These are phyloP conservation scores for Daedalea quercina DNA, from an alignment of 768 basidiomycete genomes.

Conservation along the genomic window DNA sequence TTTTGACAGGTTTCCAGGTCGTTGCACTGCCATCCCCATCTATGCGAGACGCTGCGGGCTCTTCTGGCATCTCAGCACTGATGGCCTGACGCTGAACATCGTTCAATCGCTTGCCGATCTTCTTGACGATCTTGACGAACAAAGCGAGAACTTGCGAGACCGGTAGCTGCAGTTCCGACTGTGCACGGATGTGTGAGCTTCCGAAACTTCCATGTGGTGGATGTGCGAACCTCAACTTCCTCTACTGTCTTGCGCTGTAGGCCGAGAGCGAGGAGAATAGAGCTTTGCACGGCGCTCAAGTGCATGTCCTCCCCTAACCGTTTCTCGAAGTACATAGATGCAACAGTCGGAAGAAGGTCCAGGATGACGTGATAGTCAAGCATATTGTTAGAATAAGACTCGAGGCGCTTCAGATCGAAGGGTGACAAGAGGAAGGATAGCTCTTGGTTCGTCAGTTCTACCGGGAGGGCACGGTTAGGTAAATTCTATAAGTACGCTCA, in stretches of 20 bases:
- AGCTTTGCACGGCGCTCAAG: constrained; percentile 85
- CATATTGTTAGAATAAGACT: constrained; percentile 93
- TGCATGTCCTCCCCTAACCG: constrained; percentile 57
- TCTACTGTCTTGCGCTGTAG: constrained; percentile 87
- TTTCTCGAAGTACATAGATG: constrained; percentile 80
- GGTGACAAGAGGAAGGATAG: constrained; percentile 68
- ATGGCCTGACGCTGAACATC: constrained; percentile 79
- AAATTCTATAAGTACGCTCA: neutral
- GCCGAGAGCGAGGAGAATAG: constrained; percentile 85
- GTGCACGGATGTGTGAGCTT: neutral
- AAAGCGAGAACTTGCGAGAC: constrained; percentile 85
- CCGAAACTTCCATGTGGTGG: neutral
- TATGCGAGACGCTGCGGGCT: constrained; percentile 22
- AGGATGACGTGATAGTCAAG: constrained; percentile 95
- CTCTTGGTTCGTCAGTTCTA: constrained; percentile 45
- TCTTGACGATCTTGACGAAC: constrained; percentile 86
- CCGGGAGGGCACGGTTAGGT: constrained; percentile 27
- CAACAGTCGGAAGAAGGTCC: constrained; percentile 79
- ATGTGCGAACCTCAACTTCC: constrained; percentile 65
- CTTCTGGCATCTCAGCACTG: constrained; percentile 51
- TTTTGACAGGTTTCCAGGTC: constrained; percentile 23
- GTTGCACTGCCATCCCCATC: constrained; percentile 11
- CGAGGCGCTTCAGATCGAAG: constrained; percentile 92
- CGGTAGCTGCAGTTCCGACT: constrained; percentile 78
- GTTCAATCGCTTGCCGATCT: constrained; percentile 67